Percentiles rank a stretch among this genome's conserved stretches.
Evolutionary conservation across 805 yeast species (phyloP).

Genomic region (Jamesozyma piceae): DNA sequence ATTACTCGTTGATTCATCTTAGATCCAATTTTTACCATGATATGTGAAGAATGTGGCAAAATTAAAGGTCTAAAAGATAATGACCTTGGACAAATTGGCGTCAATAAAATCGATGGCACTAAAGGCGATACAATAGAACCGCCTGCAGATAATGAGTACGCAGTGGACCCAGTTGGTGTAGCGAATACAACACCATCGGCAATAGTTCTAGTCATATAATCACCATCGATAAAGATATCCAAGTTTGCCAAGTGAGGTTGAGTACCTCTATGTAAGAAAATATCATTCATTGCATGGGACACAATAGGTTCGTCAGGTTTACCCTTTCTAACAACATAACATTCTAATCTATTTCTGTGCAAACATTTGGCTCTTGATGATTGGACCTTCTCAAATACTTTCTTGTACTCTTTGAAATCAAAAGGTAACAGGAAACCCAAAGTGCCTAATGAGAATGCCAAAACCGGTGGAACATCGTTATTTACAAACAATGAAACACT

Average conservation of each 20-base stretch:
- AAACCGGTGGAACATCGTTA: constrained; percentile 73
- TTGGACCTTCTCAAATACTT: constrained; percentile 58
- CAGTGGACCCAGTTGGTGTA: constrained; percentile 94
- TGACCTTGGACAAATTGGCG: constrained; percentile 90
- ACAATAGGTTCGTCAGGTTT: constrained; percentile 7
- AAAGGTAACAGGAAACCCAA: constrained; percentile 84
- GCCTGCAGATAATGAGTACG: constrained; percentile 81
- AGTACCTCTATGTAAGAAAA: constrained; percentile 78
- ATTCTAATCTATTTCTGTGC: constrained; percentile 70
- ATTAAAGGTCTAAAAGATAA: constrained; percentile 83
- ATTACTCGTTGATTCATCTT: constrained; percentile 33
- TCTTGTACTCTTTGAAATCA: constrained; percentile 52
- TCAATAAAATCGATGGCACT: constrained; percentile 70
- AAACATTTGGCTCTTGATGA: constrained; percentile 61
- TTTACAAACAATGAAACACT: constrained; percentile 73
- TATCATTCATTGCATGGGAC: constrained; percentile 82
- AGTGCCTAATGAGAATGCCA: constrained; percentile 84
- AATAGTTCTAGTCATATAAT: constrained; percentile 77
- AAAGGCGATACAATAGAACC: constrained; percentile 89
- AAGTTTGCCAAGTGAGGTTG: constrained; percentile 76
- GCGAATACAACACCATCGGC: constrained; percentile 84
- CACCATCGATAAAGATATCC: constrained; percentile 78
- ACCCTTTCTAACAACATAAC: constrained; percentile 46
- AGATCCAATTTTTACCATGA: constrained; percentile 51
- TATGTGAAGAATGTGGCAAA: constrained; percentile 68